A percentile compares a stretch with the other conserved stretches of the same genome.
phyloP scores from a whole-genome alignment of 208 protist genomes.

The Kentomonas sorsogonicus region DNA sequence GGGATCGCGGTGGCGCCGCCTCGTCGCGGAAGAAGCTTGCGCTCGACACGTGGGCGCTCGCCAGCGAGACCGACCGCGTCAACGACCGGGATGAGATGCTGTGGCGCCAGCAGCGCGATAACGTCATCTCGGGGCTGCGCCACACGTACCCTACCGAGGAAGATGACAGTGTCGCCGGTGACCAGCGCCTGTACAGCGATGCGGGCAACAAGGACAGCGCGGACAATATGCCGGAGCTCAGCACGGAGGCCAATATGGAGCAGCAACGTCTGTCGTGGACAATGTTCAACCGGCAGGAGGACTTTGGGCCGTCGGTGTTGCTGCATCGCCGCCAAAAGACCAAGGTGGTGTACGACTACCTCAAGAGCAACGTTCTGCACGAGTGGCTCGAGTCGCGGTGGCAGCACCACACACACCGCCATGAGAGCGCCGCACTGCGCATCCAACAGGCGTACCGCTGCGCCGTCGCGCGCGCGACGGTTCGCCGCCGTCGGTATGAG shows the following conservation, averaged over 20 bases:
- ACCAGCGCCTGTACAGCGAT: no score
- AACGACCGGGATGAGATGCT: no score
- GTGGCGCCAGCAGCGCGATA: no score
- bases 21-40: no score
- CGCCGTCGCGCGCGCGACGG: conserved; percentile 35
- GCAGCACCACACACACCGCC: conserved; percentile 63
- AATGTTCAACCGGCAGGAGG: not conserved
- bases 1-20: no score
- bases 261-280: conserved; percentile 9
- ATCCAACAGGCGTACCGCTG: conserved; percentile 77
- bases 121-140: no score
- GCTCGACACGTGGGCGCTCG: no score
- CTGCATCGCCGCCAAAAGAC: not conserved
- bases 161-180: no score
- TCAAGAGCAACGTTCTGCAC: conserved; percentile 32
- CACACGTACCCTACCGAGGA: no score
- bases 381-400: conserved; percentile 63
- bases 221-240: no score
- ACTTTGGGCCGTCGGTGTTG: not conserved
- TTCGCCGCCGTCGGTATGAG: conserved; percentile 30
- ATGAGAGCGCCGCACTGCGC: conserved; percentile 74
- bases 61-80: no score
- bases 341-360: conserved; percentile 38
- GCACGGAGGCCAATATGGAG: conserved; percentile 1
- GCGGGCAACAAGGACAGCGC: no score